phyloP scores from a whole-genome alignment of 306 rosid species.

The Prunus armeniaca region DNA sequence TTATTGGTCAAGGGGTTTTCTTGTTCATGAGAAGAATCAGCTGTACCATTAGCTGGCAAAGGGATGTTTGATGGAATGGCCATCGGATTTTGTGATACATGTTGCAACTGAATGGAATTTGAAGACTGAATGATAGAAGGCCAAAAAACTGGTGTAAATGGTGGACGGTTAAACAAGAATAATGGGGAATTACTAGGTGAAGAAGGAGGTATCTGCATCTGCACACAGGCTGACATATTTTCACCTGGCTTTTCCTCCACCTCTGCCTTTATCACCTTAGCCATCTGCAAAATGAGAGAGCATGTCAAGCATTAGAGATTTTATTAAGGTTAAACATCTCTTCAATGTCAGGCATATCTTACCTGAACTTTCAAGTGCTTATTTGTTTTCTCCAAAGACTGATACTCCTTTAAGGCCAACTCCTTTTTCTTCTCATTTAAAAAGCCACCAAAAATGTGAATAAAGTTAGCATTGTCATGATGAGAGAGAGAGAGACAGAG shows the following conservation, averaged over 20 bases:
- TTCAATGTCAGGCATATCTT: constrained; percentile 29
- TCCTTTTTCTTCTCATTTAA: constrained; percentile 65
- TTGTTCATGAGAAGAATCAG: constrained; percentile 42
- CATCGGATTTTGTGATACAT: constrained; percentile 35
- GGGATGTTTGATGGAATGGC: constrained; percentile 47
- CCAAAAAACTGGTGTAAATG: constrained; percentile 65
- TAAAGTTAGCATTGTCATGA: constrained; percentile 6
- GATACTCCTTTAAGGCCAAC: constrained; percentile 67
- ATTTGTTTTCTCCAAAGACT: constrained; percentile 73
- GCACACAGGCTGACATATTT: constrained; percentile 37
- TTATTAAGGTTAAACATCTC: constrained; percentile 14
- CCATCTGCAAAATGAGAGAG: constrained; percentile 53
- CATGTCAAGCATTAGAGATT: constrained; percentile 15
- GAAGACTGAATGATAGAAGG: constrained; percentile 57
- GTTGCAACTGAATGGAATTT: constrained; percentile 48
- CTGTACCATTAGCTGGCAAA: constrained; percentile 40
- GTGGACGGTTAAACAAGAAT: constrained; percentile 58
- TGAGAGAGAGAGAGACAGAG: neutral
- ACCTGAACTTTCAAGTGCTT: constrained; percentile 70
- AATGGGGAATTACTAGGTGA: constrained; percentile 48
- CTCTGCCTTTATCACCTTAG: constrained; percentile 40
- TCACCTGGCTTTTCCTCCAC: constrained; percentile 44
- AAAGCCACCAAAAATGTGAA: constrained; percentile 30
- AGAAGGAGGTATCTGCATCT: constrained; percentile 39
- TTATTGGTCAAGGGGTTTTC: constrained; percentile 33